Evolutionary conservation across 1,284 basidiomycete species (phyloP), one percentile per base, ranked within the genome.

Genomic region (Apiotrichum mycotoxinovorans): DNA sequence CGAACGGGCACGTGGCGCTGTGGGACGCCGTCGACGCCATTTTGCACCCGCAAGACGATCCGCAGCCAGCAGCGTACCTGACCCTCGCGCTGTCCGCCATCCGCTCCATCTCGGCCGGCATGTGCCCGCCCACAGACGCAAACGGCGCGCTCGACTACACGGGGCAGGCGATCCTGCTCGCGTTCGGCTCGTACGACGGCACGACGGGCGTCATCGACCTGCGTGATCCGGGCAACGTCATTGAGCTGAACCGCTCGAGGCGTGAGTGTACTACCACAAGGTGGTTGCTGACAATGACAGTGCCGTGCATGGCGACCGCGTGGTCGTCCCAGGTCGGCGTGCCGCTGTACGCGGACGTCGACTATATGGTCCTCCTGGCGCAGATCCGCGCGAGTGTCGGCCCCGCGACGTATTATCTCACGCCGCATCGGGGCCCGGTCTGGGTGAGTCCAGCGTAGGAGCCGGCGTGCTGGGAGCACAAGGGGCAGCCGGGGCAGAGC

Each of bases 1-100:
- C 88, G 2, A 88, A 89, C 64, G 91, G 91, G 90, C 54, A 51
- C 40, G 82, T 93, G 49, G 86, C 84, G 0, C 82, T 91, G 2
- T 93, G 87, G 75, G 81, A 92, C 64, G 70, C 92, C 23, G 82
- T 80, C 4, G 70, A 83, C 26, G 81, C 82, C 0, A 58, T 78
- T 1, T 45, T 38, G 25, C 40, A 20, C 20, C 33, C 46, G 12
- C 5, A 26, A 18, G 11, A 26, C n/a, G 44, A 57, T 55, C 59
- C 57, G 12, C 57, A 72, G 18, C 72, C 72, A 0, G 53, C 61
- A 3, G 26, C 66, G 3, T 71, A 73, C 60, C 52, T 64, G 0
- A 34, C 60, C 3, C 45, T 70, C 17, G 54, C 66, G 14, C 43
- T 58, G 1, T 64, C 68, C 2, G 43, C 66, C 1, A 66, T 76